These are phyloP conservation scores for Didymella pomorum DNA, from an alignment of 2,329 filamentous ascomycete genomes.

Conservation along the genomic window DNA sequence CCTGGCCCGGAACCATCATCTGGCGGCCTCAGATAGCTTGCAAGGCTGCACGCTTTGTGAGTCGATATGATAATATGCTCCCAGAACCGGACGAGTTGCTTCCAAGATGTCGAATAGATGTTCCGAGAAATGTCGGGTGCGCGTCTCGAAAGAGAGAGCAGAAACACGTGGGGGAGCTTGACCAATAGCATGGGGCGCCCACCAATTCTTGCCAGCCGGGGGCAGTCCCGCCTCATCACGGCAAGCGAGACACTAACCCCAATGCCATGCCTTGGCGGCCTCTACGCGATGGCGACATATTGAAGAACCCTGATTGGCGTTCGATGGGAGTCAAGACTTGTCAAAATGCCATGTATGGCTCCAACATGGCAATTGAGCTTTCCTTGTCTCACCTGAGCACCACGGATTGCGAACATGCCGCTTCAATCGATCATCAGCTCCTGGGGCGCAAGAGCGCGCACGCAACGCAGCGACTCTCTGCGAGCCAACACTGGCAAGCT, in stretches of 20 bases:
- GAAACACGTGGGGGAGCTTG: not conserved
- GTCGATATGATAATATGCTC: not conserved
- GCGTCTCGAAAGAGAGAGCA: not conserved
- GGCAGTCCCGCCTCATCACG: not conserved
- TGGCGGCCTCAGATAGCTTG: not conserved
- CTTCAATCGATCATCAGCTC: constrained; percentile 35
- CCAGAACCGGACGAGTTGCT: not conserved
- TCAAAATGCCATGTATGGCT: not conserved
- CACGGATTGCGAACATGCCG: constrained; percentile 22
- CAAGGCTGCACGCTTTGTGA: not conserved
- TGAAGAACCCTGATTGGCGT: constrained; percentile 20
- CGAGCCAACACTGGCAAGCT: constrained; percentile 35
- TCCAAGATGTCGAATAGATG: not conserved
- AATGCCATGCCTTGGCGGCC: constrained; percentile 26
- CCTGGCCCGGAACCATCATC: not conserved
- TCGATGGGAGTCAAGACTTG: not conserved
- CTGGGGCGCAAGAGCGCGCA: constrained; percentile 28
- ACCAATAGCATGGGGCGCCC: not conserved
- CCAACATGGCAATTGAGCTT: not conserved
- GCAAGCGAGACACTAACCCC: constrained; percentile 7
- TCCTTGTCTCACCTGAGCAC: constrained; percentile 1
- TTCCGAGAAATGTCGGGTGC: not conserved
- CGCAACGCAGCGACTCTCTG: constrained; percentile 23
- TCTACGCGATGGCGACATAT: constrained; percentile 26
- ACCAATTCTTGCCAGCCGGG: not conserved